Base-by-base conservation (phyloP, 2,329 filamentous ascomycete genomes). In the Corinectria fuckeliana region DNA sequence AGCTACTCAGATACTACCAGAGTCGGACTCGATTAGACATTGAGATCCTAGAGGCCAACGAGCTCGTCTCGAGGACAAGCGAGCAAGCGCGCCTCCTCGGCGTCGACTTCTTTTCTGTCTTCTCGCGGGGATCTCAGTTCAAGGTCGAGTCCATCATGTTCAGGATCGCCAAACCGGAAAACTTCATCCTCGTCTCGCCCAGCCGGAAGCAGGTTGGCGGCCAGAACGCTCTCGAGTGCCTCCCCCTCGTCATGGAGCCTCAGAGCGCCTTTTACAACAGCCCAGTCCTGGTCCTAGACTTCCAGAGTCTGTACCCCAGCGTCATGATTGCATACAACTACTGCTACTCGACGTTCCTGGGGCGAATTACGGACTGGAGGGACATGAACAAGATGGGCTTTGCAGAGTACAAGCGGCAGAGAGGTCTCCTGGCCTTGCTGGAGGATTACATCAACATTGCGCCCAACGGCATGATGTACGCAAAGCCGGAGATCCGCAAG, bases 271-370 rank as follows among this genome's bases (percentile, higher is more conserved):
- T 99, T 72, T 99, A 99, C 76, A 92, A 82, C 56, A 95, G 91
- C 62, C 95, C 95, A 0, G 74, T 99, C 0, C 74, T 99, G 3
- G 95, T 99, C 0, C 82, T 99, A 6, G 95, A 99, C 76, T 99
- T 99, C 64, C 94, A 98, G 72, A 96, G 92, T 60, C 79, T 99
- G 47, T 99, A 99, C 66, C 95, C 95, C 0, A 97, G 93, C 75
- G 89, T 98, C 60, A 97, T 99, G 93, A 98, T 99, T 72, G 95
- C 95, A 0, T 98, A 99, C 80, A 99, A 99, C 71, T 95, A 97
- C 73, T 99, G 95, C 78, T 99, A 99, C 73, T 98, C 95, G 0
- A 99, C 95, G 0, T 99, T 93, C 68, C 82, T 98, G 0, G 95
- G 95, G 0, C 87, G 95, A 26, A 88, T 97, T 36, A 86, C 88